Conservation (phyloP, 2,329 filamentous ascomycete genomes). For the Pyrenochaeta sp. region DNA sequence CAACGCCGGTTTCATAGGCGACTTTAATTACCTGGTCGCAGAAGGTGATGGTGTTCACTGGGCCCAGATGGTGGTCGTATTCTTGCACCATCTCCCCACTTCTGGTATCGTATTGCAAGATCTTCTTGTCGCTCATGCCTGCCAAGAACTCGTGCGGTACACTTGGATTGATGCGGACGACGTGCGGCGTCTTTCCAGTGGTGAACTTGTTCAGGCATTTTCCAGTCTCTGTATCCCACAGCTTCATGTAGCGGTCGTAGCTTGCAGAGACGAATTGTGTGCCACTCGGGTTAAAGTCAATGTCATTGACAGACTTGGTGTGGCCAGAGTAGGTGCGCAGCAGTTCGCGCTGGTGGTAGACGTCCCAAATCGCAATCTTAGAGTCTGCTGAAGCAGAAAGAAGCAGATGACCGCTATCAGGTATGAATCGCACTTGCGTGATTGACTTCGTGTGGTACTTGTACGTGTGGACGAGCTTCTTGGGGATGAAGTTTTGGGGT, state of each 20-base stretch:
- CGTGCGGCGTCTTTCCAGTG: slow-evolving; percentile 93
- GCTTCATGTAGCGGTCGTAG: slow-evolving; percentile 94
- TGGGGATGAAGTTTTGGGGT: slow-evolving; percentile 89
- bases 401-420: slow-evolving; percentile 83
- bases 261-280: slow-evolving; percentile 88
- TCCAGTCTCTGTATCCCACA: slow-evolving; percentile 98
- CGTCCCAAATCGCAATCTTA: slow-evolving; percentile 93
- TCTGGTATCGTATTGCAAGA: slow-evolving; percentile 93
- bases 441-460: slow-evolving; percentile 84
- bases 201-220: slow-evolving; percentile 87
- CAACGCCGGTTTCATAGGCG: not conserved
- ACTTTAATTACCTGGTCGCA: slow-evolving; percentile 70
- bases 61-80: slow-evolving; percentile 97
- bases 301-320: slow-evolving; percentile 86
- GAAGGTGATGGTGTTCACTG: slow-evolving; percentile 97
- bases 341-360: slow-evolving; percentile 87
- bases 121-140: slow-evolving; percentile 99
- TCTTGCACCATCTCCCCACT: slow-evolving; percentile 87
- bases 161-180: slow-evolving; percentile 89
- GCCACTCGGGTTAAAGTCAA: slow-evolving; percentile 83
- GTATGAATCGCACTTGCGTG: slow-evolving; percentile 89
- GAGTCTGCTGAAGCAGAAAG: slow-evolving; percentile 89
- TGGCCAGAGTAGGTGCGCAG: slow-evolving; percentile 92
- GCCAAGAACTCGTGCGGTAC: slow-evolving; percentile 89
- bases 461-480: slow-evolving; percentile 92